These are phyloP conservation scores for Saccharomyces hybrid DNA, from an alignment of 1,139 yeast genomes.

Conservation along the genomic window DNA sequence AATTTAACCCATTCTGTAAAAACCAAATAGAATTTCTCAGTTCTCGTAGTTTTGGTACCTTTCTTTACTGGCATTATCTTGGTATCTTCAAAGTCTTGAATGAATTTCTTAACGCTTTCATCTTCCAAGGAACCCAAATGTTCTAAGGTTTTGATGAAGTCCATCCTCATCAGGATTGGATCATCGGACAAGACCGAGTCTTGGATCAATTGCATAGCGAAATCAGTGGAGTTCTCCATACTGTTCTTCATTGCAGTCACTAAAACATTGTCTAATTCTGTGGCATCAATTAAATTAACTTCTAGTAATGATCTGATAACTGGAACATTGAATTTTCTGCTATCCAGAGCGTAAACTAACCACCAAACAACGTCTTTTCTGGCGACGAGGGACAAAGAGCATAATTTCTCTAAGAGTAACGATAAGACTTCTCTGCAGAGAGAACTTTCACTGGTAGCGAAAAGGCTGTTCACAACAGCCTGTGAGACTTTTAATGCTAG, in stretches of 20 bases:
- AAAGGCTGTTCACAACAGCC: constrained; percentile 72
- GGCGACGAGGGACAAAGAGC: constrained; percentile 79
- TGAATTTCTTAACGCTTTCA: constrained; percentile 34
- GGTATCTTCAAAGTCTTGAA: constrained; percentile 37
- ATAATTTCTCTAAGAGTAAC: constrained; percentile 68
- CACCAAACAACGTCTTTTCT: constrained; percentile 91
- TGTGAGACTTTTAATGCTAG: constrained; percentile 77
- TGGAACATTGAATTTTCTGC: constrained; percentile 73
- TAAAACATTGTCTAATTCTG: constrained; percentile 73
- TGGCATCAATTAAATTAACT: constrained; percentile 67
- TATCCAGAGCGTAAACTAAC: constrained; percentile 85
- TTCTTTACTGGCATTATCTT: constrained; percentile 30
- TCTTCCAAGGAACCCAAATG: constrained; percentile 26
- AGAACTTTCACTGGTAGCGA: constrained; percentile 59
- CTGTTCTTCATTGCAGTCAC: constrained; percentile 52
- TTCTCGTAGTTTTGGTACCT: constrained; percentile 27
- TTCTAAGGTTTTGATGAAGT: constrained; percentile 59
- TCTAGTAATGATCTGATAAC: constrained; percentile 68
- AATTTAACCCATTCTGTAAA: constrained; percentile 91
- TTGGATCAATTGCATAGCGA: constrained; percentile 61
- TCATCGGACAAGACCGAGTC: constrained; percentile 60
- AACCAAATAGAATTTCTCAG: constrained; percentile 65
- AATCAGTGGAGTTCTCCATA: constrained; percentile 49
- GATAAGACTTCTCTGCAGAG: constrained; percentile 74
- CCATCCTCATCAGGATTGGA: constrained; percentile 69